phyloP scores from a whole-genome alignment of 352 stramenopile genomes.

The Phytophthora syringae region DNA sequence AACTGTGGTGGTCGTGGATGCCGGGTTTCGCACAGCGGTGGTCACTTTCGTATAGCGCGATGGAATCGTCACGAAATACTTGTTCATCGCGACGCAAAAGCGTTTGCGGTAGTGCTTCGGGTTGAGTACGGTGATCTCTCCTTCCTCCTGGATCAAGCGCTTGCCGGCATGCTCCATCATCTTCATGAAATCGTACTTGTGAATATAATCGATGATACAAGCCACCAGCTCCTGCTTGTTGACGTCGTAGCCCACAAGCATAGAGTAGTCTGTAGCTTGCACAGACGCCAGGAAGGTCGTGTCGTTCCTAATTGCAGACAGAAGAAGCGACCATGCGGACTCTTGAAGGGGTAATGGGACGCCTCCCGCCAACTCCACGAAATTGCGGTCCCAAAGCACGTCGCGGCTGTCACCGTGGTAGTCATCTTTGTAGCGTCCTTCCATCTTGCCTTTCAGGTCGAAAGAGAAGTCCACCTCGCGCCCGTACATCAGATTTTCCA shows the following conservation, averaged over 20 bases:
- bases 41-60: constrained; percentile 89
- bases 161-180: constrained; percentile 91
- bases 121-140: constrained; percentile 89
- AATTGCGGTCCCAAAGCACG: constrained; percentile 89
- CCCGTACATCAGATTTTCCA: constrained; percentile 90
- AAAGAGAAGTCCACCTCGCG: constrained; percentile 88
- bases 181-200: constrained; percentile 93
- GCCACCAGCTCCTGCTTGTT: constrained; percentile 87
- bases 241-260: constrained; percentile 89
- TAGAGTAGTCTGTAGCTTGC: constrained; percentile 89
- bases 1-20: constrained; percentile 28
- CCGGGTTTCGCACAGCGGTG: constrained; percentile 56
- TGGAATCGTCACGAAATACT: constrained; percentile 90
- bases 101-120: constrained; percentile 88
- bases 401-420: constrained; percentile 38
- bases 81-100: constrained; percentile 88
- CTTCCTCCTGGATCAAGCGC: constrained; percentile 88
- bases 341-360: constrained; percentile 87
- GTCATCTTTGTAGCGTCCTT: constrained; percentile 75
- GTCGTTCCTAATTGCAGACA: constrained; percentile 88
- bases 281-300: constrained; percentile 85
- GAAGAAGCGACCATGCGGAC: constrained; percentile 77
- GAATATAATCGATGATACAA: constrained; percentile 92
- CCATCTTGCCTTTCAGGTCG: constrained; percentile 90
- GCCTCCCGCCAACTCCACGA: constrained; percentile 83